Conservation (phyloP, 768 basidiomycete genomes). For the Lentinula boryana region DNA sequence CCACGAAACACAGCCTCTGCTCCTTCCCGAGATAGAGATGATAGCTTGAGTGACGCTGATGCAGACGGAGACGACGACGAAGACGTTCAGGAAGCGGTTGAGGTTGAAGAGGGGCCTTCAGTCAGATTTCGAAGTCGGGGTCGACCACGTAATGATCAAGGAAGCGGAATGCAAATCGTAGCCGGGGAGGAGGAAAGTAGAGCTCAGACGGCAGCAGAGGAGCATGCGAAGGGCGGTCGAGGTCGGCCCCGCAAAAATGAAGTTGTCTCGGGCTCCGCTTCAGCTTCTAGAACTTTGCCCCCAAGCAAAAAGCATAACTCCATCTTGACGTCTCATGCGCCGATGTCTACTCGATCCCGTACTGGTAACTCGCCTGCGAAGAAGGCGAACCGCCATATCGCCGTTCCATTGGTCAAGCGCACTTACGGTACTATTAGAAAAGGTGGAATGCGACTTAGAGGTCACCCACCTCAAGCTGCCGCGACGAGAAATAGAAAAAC, state of each 20-base stretch:
- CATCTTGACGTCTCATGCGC: background rate
- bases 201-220: background rate
- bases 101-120: background rate
- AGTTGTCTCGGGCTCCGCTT: background rate
- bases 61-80: background rate
- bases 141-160: background rate
- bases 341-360: constrained; percentile 2
- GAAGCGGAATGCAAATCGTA: background rate
- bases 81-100: background rate
- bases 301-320: background rate
- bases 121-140: background rate
- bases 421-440: background rate
- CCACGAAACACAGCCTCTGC: background rate
- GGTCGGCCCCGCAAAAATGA: background rate
- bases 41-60: background rate
- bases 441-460: background rate
- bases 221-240: background rate
- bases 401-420: background rate
- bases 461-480: background rate
- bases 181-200: background rate
- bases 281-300: background rate
- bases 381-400: background rate
- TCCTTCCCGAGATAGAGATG: background rate
- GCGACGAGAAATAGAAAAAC: background rate
- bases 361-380: background rate